Evolutionary conservation across 768 basidiomycete species (phyloP), one percentile per base, ranked within the genome.

Genomic region (Mycena alexandri): DNA sequence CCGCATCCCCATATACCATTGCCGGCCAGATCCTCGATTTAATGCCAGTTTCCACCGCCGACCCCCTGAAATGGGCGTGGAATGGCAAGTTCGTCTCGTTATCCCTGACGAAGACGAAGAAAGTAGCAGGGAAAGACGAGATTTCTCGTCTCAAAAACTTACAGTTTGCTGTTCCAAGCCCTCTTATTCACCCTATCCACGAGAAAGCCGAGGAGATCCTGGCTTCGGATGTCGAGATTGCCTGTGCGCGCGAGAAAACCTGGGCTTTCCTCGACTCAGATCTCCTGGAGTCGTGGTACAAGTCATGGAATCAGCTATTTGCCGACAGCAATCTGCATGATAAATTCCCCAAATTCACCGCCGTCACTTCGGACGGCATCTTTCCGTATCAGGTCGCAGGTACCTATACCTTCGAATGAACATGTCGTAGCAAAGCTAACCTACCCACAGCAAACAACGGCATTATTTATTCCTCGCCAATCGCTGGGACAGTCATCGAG

Each of bases 371-470:
- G 19, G 43, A 54, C 3, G 48, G 51, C 0, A 12, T 22, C 33
- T 62, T 62, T 14, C 61, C 61, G 3, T 62, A 62, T 33, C 41
- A 62, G 46, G 13, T 21, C 16, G 14, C 51, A n/a, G 52, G 61
- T 62, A 34, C 19, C 42, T 22, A 19, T 43, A 9, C 41, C 3
- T 38, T 29, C 43, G 54, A 42, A 54, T n/a, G n/a, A n/a, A n/a
- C n/a, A 11, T 44, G n/a, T 34, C 38, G 7, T n/a, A n/a, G n/a
- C n/a, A n/a, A n/a, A n/a, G n/a, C n/a, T n/a, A n/a, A n/a, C n/a
- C n/a, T n/a, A n/a, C n/a, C n/a, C n/a, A n/a, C n/a, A n/a, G n/a
- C n/a, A n/a, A n/a, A n/a, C n/a, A n/a, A n/a, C 60, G 48, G 60
- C n/a, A 14, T 24, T n/a, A 22, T 3, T 44, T 55, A 47, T 19